phyloP scores from a whole-genome alignment of 75 land plant genomes.

The Pinus taeda region DNA sequence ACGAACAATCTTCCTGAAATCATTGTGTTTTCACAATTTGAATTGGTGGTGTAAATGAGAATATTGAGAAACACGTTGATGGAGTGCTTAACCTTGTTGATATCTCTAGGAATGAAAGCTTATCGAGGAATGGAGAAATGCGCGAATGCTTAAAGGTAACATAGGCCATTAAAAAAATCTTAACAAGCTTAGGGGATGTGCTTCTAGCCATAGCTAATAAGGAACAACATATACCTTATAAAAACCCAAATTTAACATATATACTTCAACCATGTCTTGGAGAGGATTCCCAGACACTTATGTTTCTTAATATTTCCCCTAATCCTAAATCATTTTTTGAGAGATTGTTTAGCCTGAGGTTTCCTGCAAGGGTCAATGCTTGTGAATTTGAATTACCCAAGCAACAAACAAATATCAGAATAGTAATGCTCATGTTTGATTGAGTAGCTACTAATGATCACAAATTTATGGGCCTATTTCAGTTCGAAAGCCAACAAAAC shows the following conservation, averaged over 20 bases:
- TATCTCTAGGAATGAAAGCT: too few relatives aligned
- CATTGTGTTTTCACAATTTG: slow-evolving; percentile 32
- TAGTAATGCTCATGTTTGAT: not conserved
- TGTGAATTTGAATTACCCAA: slow-evolving; percentile 29
- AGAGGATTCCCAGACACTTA: slow-evolving; percentile 29
- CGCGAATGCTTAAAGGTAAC: too few relatives aligned
- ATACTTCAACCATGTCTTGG: slow-evolving; percentile 23
- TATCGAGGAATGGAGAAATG: too few relatives aligned
- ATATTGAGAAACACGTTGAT: slow-evolving; percentile 34
- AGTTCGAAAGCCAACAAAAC: too few relatives aligned
- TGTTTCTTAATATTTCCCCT: slow-evolving; percentile 31
- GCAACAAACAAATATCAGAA: slow-evolving; percentile 11
- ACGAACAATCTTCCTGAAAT: slow-evolving; percentile 27
- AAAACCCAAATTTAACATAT: slow-evolving; percentile 28
- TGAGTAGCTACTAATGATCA: not conserved
- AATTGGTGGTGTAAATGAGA: slow-evolving; percentile 29
- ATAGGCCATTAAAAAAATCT: slow-evolving; percentile 19
- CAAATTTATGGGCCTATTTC: not conserved
- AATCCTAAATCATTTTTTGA: slow-evolving; percentile 23
- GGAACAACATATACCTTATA: slow-evolving; percentile 30
- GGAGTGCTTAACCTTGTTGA: slow-evolving; percentile 36
- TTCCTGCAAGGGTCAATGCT: slow-evolving; percentile 30
- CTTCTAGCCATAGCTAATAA: slow-evolving; percentile 30
- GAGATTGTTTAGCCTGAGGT: slow-evolving; percentile 28
- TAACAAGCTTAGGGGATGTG: slow-evolving; percentile 26